Evolutionary conservation across 2,329 filamentous ascomycete species (phyloP).

Genomic region (Rhexocercosporidium sp.): DNA sequence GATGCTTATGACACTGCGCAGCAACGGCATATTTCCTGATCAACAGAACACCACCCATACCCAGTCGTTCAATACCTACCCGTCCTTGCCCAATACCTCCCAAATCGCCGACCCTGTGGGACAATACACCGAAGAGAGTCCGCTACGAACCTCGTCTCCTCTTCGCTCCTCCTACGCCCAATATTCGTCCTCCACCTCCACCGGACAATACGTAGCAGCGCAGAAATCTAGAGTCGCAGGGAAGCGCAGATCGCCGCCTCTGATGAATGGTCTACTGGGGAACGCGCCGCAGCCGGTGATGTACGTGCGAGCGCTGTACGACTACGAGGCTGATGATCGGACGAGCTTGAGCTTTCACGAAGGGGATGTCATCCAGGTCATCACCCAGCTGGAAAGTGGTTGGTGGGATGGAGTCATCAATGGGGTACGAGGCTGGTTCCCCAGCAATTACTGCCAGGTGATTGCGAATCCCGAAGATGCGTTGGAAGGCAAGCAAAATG

Average conservation of each 20-base stretch:
- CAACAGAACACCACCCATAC: slow-evolving; percentile 31
- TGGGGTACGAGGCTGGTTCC: slow-evolving; percentile 96
- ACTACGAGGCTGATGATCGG: slow-evolving; percentile 96
- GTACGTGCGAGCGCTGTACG: slow-evolving; percentile 95
- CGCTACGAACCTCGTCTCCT: slow-evolving; percentile 26
- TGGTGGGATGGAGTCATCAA: slow-evolving; percentile 99
- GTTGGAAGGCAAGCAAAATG: slow-evolving; percentile 63
- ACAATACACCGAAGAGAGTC: slow-evolving; percentile 29
- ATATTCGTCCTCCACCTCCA: slow-evolving; percentile 23
- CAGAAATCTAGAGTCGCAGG: slow-evolving; percentile 29
- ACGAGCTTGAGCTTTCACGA: slow-evolving; percentile 97
- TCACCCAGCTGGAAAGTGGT: slow-evolving; percentile 95
- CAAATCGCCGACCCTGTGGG: slow-evolving; percentile 26
- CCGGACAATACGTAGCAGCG: slow-evolving; percentile 21
- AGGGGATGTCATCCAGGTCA: slow-evolving; percentile 97
- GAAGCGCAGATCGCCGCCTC: slow-evolving; percentile 38
- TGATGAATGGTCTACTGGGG: slow-evolving; percentile 67
- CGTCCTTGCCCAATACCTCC: slow-evolving; percentile 16
- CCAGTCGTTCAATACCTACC: slow-evolving; percentile 32
- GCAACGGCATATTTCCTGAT: slow-evolving; percentile 39
- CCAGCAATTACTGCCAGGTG: slow-evolving; percentile 96
- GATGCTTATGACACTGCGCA: slow-evolving; percentile 57
- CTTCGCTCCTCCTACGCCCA: slow-evolving; percentile 22
- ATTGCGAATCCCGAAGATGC: slow-evolving; percentile 79
- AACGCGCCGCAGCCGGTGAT: slow-evolving; percentile 70